Evolutionary conservation across 2,329 filamentous ascomycete genomes (phyloP).

Genomic region (Venturiaceae sp.): DNA sequence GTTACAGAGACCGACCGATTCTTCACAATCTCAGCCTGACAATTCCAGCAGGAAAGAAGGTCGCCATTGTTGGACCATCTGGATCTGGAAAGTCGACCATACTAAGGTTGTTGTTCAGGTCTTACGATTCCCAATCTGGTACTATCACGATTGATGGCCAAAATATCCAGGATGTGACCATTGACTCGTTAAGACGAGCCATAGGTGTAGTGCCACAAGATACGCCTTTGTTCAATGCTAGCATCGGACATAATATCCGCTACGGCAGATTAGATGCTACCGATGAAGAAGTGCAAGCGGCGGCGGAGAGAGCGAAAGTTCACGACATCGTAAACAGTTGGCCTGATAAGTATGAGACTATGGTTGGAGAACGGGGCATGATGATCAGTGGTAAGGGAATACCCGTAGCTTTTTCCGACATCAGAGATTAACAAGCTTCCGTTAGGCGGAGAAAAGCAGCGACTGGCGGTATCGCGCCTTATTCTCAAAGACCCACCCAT

Average conservation of each 20-base stretch:
- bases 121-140: constrained; percentile 79
- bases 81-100: constrained; percentile 96
- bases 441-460: constrained; percentile 73
- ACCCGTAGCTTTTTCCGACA: background rate
- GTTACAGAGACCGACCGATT: constrained; percentile 85
- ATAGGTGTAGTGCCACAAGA: constrained; percentile 98
- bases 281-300: constrained; percentile 61
- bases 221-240: constrained; percentile 94
- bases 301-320: constrained; percentile 73
- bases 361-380: constrained; percentile 86
- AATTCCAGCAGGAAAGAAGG: constrained; percentile 91
- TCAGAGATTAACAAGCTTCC: background rate
- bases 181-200: constrained; percentile 72
- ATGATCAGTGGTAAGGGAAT: constrained; percentile 76
- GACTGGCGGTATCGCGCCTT: constrained; percentile 72
- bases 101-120: constrained; percentile 82
- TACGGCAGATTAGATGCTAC: constrained; percentile 78
- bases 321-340: constrained; percentile 73
- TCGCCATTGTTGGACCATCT: constrained; percentile 88
- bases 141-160: constrained; percentile 88
- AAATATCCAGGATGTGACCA: constrained; percentile 71
- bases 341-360: constrained; percentile 82
- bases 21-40: constrained; percentile 75
- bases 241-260: constrained; percentile 88
- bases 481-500: constrained; percentile 84